Percentiles rank a stretch among this genome's conserved stretches.
These are phyloP conservation scores for Zygotorulaspora chibaensis DNA, from an alignment of 805 yeast genomes.

Conservation along the genomic window DNA sequence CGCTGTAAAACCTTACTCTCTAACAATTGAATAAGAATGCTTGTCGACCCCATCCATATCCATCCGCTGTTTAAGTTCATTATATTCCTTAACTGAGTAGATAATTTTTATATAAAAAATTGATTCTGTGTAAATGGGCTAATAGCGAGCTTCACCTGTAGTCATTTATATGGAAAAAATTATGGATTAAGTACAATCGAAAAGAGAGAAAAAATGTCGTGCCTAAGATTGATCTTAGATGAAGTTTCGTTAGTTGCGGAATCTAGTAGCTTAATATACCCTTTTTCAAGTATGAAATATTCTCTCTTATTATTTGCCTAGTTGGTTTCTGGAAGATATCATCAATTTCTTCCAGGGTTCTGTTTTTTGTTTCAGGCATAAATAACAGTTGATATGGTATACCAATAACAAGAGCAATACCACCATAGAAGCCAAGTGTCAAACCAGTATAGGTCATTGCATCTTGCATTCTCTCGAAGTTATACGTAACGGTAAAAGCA, in stretches of 20 bases:
- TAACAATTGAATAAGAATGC: no score
- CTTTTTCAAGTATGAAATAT: constrained; percentile 22
- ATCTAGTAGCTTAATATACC: constrained; percentile 9
- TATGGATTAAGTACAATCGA: not conserved
- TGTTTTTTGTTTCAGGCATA: constrained; percentile 70
- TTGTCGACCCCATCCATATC: no score
- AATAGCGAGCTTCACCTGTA: no score
- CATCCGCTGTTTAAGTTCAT: no score
- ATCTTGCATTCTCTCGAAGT: constrained; percentile 51
- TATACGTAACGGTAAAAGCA: constrained; percentile 42
- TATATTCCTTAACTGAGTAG: no score
- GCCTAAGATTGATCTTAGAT: not conserved
- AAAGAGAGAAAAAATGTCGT: no score
- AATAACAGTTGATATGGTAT: constrained; percentile 49
- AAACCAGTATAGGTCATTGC: constrained; percentile 61
- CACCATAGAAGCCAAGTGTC: constrained; percentile 53
- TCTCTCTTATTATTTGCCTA: constrained; percentile 31
- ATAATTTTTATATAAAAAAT: no score
- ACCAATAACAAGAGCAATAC: constrained; percentile 53
- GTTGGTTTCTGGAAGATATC: constrained; percentile 38
- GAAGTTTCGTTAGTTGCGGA: not conserved
- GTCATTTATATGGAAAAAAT: not conserved
- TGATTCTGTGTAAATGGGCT: no score
- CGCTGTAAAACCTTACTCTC: no score
- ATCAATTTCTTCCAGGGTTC: constrained; percentile 69